Evolutionary conservation across 139 green algal genomes (phyloP), one percentile per base, ranked within the genome.

Genomic region (Auxenochlorella pyrenoidosa): DNA sequence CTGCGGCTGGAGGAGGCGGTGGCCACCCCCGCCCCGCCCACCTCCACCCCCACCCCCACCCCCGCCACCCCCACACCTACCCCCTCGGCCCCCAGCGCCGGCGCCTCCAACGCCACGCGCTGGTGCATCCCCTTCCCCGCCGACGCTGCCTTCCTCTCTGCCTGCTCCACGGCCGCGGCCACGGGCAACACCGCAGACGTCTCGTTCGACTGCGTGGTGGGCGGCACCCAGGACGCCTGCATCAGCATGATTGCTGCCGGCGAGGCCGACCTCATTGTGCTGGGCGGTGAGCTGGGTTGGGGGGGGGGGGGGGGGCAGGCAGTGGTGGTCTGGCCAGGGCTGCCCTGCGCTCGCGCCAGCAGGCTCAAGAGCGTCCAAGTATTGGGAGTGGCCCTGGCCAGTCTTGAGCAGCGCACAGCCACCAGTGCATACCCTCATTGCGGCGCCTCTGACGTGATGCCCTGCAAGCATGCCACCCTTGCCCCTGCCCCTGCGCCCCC

Each of bases 81-180:
- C 36, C 70, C 70, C 70, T 32, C 41, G 73, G 41, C 75, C 1
- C 16, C 54, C 68, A 43, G 1, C 34, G 34, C 8, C 24, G 28
- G 28, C 63, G 38, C 32, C 10, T 5, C 43, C 43, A 72, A 41
- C 44, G 44, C 78, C 19, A 28, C 75, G 41, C 51, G 76, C 44
- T 89, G 87, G 80, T 86, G 71, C 68, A 32, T 89, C n/a, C 44
- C 77, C 13, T 63, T 40, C 30, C 44, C 36, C 2, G 44, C 44
- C 41, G 79, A 89, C 36, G 26, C 38, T 36, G 68, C 76, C 8
- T 58, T 89, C 43, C 47, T 89, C 22, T 18, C 38, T 8, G 34
- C n/a, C n/a, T 88, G 85, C 77, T 24, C 32, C 68, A 68, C 36
- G 1, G 75, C 76, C 30, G 59, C 85, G 5, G 54, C 85, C 34